phyloP scores from a whole-genome alignment of 495 filamentous ascomycete genomes.

The Penicillium malachiteum region DNA sequence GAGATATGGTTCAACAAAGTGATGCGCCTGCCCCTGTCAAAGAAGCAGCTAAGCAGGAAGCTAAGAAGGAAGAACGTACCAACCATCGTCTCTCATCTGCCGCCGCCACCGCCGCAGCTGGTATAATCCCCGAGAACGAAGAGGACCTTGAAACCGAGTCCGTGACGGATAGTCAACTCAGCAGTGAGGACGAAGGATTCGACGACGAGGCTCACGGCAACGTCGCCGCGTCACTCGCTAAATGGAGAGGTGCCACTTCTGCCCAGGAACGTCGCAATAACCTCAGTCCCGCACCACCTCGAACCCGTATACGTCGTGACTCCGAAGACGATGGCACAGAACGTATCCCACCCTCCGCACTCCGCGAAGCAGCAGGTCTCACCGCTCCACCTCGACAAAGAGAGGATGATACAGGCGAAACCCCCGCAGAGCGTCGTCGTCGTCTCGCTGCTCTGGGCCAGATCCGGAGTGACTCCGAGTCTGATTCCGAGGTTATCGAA shows the following conservation, averaged over 20 bases:
- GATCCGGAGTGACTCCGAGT: constrained; percentile 54
- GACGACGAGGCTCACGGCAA: constrained; percentile 23
- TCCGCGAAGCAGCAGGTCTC: constrained; percentile 40
- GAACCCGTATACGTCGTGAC: constrained; percentile 41
- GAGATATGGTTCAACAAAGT: constrained; percentile 66
- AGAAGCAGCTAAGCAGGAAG: constrained; percentile 51
- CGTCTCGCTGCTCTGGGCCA: constrained; percentile 83
- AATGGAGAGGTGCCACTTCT: constrained; percentile 40
- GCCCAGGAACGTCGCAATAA: constrained; percentile 52
- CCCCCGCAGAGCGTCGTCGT: constrained; percentile 76
- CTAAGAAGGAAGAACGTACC: constrained; percentile 26
- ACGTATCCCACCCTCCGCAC: constrained; percentile 48
- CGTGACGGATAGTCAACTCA: constrained; percentile 30
- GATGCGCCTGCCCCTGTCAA: constrained; percentile 61
- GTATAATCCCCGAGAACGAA: constrained; percentile 20
- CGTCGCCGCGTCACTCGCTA: constrained; percentile 45
- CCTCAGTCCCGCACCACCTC: constrained; percentile 28
- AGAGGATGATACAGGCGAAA: constrained; percentile 62
- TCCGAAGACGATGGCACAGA: constrained; percentile 61
- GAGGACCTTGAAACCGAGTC: constrained; percentile 27
- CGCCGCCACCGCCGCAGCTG: constrained; percentile 14
- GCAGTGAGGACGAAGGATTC: constrained; percentile 26
- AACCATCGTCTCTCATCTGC: constrained; percentile 29
- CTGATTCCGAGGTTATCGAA: constrained; percentile 48
- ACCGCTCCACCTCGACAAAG: constrained; percentile 22